Percentiles rank a stretch among this genome's conserved stretches.
Conservation (phyloP, 2,329 filamentous ascomycete species). For the Verticillium isaacii region DNA sequence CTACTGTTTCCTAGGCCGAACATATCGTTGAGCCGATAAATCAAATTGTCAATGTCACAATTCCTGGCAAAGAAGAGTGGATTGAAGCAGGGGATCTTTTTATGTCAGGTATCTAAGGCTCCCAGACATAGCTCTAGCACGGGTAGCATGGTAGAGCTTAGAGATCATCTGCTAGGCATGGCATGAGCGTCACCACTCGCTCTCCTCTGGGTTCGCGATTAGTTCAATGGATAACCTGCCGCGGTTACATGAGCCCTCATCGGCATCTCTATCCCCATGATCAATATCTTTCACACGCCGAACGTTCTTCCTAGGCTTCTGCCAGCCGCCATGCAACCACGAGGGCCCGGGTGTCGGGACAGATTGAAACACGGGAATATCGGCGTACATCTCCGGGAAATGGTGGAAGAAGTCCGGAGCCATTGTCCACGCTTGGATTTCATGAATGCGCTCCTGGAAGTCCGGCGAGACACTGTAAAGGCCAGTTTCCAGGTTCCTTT, state of each 20-base stretch:
- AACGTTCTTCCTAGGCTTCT: background rate
- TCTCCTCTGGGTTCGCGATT: no score
- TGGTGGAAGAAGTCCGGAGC: slow-evolving; percentile 18
- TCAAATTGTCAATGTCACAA: no score
- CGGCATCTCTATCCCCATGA: background rate
- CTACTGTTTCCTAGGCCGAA: no score
- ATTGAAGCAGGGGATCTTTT: no score
- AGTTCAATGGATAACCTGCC: background rate
- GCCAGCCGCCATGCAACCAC: background rate
- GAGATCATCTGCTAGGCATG: no score
- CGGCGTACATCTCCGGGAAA: slow-evolving; percentile 16
- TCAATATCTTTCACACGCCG: background rate
- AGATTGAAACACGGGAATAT: background rate
- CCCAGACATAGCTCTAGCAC: no score
- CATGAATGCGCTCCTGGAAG: slow-evolving; percentile 18
- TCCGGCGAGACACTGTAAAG: slow-evolving; percentile 12
- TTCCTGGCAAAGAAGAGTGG: no score
- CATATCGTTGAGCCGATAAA: no score
- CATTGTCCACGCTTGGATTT: slow-evolving; percentile 23
- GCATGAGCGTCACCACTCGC: no score
- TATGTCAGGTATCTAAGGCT: no score
- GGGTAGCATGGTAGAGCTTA: no score
- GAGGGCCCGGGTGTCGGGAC: background rate
- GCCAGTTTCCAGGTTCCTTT: slow-evolving; percentile 16
- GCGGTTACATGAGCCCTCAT: background rate